A percentile compares a stretch with the other conserved stretches of the same genome.
phyloP scores from a whole-genome alignment of 768 basidiomycete genomes.

The Serendipita sp. region DNA sequence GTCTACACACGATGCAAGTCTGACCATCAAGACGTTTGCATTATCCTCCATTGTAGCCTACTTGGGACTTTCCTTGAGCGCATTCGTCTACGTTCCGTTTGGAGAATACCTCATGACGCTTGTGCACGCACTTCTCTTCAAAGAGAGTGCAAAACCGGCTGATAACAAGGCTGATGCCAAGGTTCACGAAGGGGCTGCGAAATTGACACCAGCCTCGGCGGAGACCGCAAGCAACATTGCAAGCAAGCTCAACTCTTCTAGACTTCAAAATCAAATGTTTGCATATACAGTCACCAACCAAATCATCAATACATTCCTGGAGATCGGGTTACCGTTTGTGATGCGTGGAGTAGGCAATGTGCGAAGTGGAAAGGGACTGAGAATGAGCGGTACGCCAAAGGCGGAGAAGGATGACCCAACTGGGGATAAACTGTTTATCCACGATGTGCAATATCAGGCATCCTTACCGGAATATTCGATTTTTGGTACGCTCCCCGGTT shows the following conservation, averaged over 20 bases:
- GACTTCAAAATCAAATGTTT: slow-evolving; percentile 84
- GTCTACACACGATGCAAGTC: slow-evolving; percentile 55
- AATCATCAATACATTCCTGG: slow-evolving; percentile 56
- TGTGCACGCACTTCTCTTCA: slow-evolving; percentile 19
- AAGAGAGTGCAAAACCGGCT: slow-evolving; percentile 14
- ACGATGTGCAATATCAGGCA: slow-evolving; percentile 59
- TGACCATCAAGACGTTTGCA: slow-evolving; percentile 83
- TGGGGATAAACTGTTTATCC: slow-evolving; percentile 59
- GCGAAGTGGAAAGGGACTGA: slow-evolving; percentile 26
- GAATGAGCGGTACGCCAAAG: neutral
- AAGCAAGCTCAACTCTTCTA: slow-evolving; percentile 16
- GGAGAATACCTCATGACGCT: slow-evolving; percentile 66
- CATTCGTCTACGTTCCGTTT: slow-evolving; percentile 90
- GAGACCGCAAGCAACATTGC: neutral
- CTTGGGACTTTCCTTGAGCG: slow-evolving; percentile 79
- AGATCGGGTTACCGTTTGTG: slow-evolving; percentile 69
- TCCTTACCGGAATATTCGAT: slow-evolving; percentile 65
- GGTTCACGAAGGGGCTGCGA: slow-evolving; percentile 25
- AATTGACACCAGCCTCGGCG: neutral
- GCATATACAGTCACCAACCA: slow-evolving; percentile 86
- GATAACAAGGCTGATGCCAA: slow-evolving; percentile 41
- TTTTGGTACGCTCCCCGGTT: slow-evolving; percentile 31
- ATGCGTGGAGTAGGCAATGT: slow-evolving; percentile 40
- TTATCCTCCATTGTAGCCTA: slow-evolving; percentile 82
- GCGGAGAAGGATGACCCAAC: neutral